Evolutionary conservation across 2,329 filamentous ascomycete genomes (phyloP), one percentile per base, ranked within the genome.

Genomic region (Macrophomina phaseolina): DNA sequence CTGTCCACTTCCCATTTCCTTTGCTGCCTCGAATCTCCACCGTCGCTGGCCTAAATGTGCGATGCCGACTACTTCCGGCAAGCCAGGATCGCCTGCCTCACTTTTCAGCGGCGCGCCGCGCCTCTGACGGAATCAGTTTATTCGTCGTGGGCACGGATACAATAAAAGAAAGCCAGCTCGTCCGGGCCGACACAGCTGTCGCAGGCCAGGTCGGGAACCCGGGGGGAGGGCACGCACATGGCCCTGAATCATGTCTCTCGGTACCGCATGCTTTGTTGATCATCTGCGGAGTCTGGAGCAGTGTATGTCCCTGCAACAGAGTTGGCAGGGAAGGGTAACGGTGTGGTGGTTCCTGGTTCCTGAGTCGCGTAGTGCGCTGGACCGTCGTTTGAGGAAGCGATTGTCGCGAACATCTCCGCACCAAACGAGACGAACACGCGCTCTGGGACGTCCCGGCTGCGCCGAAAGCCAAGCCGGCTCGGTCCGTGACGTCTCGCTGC

Each of bases 391-490:
- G 55, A 46, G 55, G 55, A 60, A 60, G 28, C 55, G 55, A 60
- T 60, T 60, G 55, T 60, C 55, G 55, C 55, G 28, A 60, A n/a
- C n/a, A 46, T 46, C 55, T 45, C 55, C 40, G 55, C 55, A 7
- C 23, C 23, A 23, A 23, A 23, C 23, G 23, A 23, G 23, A 23
- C 23, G 11, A 9, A 30, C 16, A 9, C 34, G 36, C 53, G 53
- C 55, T 38, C 55, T 18, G 38, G 40, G 38, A 32, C 23, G 23
- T 34, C 55, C 55, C 40, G 55, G 55, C 23, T n/a, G 55, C 55
- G 28, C 55, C 42, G 55, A 60, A 23, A 60, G 55, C 55, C 40
- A 60, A 60, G 55, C 38, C 55, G 55, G 55, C 55, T 60, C 55
- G 55, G 55, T 60, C 55, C 55, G 55, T 34, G 55, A 60, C 55